phyloP scores from a whole-genome alignment of 1,139 yeast species.

The Blastobotrys buckinghamii region DNA sequence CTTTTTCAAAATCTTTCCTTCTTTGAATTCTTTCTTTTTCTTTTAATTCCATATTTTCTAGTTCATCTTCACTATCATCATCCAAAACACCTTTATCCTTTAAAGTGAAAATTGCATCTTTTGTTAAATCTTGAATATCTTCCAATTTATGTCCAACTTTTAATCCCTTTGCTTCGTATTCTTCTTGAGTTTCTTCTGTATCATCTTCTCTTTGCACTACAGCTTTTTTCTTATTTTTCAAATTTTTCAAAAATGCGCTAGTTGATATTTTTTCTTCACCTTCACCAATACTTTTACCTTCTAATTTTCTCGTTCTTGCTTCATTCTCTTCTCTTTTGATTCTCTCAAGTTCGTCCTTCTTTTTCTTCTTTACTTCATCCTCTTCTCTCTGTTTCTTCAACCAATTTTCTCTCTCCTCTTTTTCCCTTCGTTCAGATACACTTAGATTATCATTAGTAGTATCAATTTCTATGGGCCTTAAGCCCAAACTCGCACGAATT shows the following conservation, averaged over 20 bases:
- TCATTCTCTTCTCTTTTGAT: slow-evolving; percentile 18
- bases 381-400: slow-evolving; percentile 22
- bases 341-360: slow-evolving; percentile 22
- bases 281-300: slow-evolving; percentile 29
- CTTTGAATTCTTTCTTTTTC: slow-evolving; percentile 4
- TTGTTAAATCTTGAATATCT: slow-evolving; percentile 38
- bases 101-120: slow-evolving; percentile 57
- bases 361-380: slow-evolving; percentile 14
- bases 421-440: slow-evolving; percentile 24
- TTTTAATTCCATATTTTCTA: slow-evolving; percentile 43
- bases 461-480: slow-evolving; percentile 25
- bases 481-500: slow-evolving; percentile 32
- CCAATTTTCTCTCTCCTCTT: slow-evolving; percentile 32
- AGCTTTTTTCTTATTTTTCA: slow-evolving; percentile 17
- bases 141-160: slow-evolving; percentile 43
- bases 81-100: slow-evolving; percentile 53
- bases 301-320: slow-evolving; percentile 19
- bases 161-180: slow-evolving; percentile 35
- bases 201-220: slow-evolving; percentile 12
- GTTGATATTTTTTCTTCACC: slow-evolving; percentile 12
- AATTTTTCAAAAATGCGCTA: slow-evolving; percentile 24
- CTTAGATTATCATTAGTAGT: background rate
- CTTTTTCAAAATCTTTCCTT: background rate
- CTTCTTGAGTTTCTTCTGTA: slow-evolving; percentile 18
- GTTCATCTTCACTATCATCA: slow-evolving; percentile 43